phyloP scores from a whole-genome alignment of 768 basidiomycete genomes.

The Pulveroboletus sp. region DNA sequence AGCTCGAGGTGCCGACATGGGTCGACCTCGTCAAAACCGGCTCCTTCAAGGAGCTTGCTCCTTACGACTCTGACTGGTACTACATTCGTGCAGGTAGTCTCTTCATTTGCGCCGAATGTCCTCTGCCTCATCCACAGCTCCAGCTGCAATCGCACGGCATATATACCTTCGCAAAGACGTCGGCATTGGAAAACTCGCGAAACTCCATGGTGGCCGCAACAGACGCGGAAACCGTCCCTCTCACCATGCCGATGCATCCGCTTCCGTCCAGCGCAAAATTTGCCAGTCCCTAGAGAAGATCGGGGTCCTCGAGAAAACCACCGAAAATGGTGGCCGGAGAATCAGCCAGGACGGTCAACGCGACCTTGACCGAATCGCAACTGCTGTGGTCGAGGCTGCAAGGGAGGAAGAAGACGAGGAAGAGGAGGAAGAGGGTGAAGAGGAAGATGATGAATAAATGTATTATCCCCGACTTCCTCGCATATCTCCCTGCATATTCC shows the following conservation, averaged over 20 bases:
- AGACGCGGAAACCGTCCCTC: slow-evolving; percentile 95
- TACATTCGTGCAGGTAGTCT: slow-evolving; percentile 94
- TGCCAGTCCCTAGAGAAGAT: slow-evolving; percentile 99
- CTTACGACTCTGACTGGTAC: slow-evolving; percentile 99
- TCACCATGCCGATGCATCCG: slow-evolving; percentile 85
- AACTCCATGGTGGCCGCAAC: slow-evolving; percentile 96
- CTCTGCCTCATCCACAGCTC: not conserved
- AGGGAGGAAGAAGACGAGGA: slow-evolving; percentile 76
- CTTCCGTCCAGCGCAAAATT: slow-evolving; percentile 89
- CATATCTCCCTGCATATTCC: slow-evolving; percentile 17
- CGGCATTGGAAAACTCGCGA: slow-evolving; percentile 88
- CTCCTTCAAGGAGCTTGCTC: slow-evolving; percentile 95
- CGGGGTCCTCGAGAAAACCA: slow-evolving; percentile 90
- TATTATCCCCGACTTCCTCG: slow-evolving; percentile 4
- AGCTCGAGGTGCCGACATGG: slow-evolving; percentile 99
- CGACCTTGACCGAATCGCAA: slow-evolving; percentile 92
- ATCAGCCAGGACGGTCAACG: slow-evolving; percentile 97
- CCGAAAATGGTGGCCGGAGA: slow-evolving; percentile 91
- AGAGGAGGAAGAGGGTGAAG: slow-evolving; percentile 64
- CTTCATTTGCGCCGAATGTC: not conserved
- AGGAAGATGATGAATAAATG: slow-evolving; percentile 43
- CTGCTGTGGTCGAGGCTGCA: slow-evolving; percentile 77
- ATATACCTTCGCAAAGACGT: slow-evolving; percentile 99
- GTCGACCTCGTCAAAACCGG: slow-evolving; percentile 99
- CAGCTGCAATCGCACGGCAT: slow-evolving; percentile 96